Base-by-base conservation (phyloP, 768 basidiomycete species). In the Boletus edulis region DNA sequence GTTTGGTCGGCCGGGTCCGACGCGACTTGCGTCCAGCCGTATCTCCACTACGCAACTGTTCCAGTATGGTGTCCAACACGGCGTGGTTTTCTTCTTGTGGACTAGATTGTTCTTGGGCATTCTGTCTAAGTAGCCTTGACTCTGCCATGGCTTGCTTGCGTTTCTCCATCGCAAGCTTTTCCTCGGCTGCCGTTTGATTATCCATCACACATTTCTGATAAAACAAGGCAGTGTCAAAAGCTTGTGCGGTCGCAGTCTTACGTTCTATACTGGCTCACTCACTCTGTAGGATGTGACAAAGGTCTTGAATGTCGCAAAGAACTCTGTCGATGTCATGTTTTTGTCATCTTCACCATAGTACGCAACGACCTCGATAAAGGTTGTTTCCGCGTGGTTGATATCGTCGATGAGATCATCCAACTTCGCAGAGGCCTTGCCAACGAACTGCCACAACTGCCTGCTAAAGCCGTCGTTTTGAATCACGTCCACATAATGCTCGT, bases 291-390 rank as follows among this genome's bases (percentile, higher is more conserved):
- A 96, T 0, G 88, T 95, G 27, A 95, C 82, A 64, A 99, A 99
- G 2, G 92, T 97, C 75, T 97, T 94, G 82, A 98, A 98, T 62
- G 96, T 86, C 13, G 86, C 93, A 73, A 93, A 99, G 75, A 98
- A 99, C 65, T 98, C 96, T 4, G 88, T 79, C 0, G 94, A 92
- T 46, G 87, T 74, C 82, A 88, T 85, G 58, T 77, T 88, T 71
- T 87, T 90, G 61, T 91, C 87, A 38, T 97, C 95, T 71, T 99
- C 97, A 12, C 95, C 94, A 66, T 90, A 99, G 67, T 93, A 96
- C 53, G 79, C 85, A 55, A 96, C 80, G 17, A 93, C 94, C 58
- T 96, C 92, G 34, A 80, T 79, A 66, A 94, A 94, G 0, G 84
- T 85, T 2, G 87, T 79, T 24, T 94, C 91, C 1, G 96, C 94